Percentiles rank a stretch among this genome's conserved stretches.
Conservation (phyloP, 2,329 filamentous ascomycete species). For the Cordyceps farinosa region DNA sequence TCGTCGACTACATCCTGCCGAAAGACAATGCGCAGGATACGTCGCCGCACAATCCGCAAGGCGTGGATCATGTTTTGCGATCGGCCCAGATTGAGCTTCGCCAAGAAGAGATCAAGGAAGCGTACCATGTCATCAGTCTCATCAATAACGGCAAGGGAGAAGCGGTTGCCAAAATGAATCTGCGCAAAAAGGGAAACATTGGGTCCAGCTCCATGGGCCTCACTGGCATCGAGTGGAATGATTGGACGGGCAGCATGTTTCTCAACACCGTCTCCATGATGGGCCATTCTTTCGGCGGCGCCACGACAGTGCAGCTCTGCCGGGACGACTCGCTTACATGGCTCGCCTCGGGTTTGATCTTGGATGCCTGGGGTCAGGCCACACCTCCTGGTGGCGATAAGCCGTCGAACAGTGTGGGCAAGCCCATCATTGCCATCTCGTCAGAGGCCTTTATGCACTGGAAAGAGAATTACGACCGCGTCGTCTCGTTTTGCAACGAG, state of each 20-base stretch:
- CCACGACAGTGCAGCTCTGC: constrained; percentile 59
- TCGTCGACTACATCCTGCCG: constrained; percentile 61
- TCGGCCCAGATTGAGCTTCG: constrained; percentile 60
- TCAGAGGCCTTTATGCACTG: constrained; percentile 70
- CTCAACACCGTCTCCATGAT: constrained; percentile 56
- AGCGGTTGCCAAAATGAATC: constrained; percentile 47
- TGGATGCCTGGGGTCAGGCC: constrained; percentile 61
- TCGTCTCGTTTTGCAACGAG: constrained; percentile 55
- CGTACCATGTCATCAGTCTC: constrained; percentile 51
- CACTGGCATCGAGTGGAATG: constrained; percentile 50
- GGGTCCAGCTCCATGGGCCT: constrained; percentile 58
- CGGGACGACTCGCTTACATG: constrained; percentile 51
- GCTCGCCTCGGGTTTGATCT: constrained; percentile 61
- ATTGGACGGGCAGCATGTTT: constrained; percentile 55
- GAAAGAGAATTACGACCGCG: constrained; percentile 58
- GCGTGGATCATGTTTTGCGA: constrained; percentile 58
- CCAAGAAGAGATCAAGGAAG: constrained; percentile 62
- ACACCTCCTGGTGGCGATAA: constrained; percentile 43
- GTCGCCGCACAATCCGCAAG: constrained; percentile 52
- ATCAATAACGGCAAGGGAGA: constrained; percentile 54
- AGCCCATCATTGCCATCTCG: constrained; percentile 61
- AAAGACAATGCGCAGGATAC: constrained; percentile 50
- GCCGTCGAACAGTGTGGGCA: constrained; percentile 41
- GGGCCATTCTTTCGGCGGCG: constrained; percentile 65
- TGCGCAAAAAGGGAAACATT: constrained; percentile 54